A percentile compares a stretch with the other conserved stretches of the same genome.
Evolutionary conservation across 805 yeast species (phyloP).

Genomic region (Zygosaccharomyces bisporus): DNA sequence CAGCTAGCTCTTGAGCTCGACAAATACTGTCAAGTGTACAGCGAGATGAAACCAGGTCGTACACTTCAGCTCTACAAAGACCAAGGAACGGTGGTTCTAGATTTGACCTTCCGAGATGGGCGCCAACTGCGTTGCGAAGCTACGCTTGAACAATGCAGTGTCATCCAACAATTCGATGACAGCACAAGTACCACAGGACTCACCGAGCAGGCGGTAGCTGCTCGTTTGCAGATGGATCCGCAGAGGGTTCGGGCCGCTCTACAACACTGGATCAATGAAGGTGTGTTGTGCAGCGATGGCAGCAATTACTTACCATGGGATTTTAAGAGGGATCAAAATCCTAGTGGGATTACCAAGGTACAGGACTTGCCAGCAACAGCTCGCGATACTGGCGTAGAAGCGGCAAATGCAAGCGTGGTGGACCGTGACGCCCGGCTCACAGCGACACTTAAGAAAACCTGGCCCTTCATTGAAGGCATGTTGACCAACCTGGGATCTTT

Average conservation of each 20-base stretch:
- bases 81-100: constrained; percentile 59
- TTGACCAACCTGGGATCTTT: constrained; percentile 52
- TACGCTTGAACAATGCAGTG: constrained; percentile 65
- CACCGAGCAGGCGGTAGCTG: constrained; percentile 35
- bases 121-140: constrained; percentile 44
- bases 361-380: not conserved
- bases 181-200: constrained; percentile 16
- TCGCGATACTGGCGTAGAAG: not conserved
- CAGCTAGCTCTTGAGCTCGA: constrained; percentile 42
- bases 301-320: constrained; percentile 6
- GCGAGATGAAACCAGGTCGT: constrained; percentile 51
- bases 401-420: not conserved
- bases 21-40: constrained; percentile 44
- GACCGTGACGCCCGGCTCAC: constrained; percentile 2
- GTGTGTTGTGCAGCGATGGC: constrained; percentile 46
- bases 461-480: constrained; percentile 55
- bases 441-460: constrained; percentile 23
- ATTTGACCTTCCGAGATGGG: constrained; percentile 50
- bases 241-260: constrained; percentile 41
- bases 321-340: not conserved
- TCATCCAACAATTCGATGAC: constrained; percentile 48
- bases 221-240: constrained; percentile 42
- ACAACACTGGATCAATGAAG: constrained; percentile 60
- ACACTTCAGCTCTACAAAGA: constrained; percentile 53
- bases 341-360: not conserved